phyloP scores from a whole-genome alignment of 805 yeast genomes.

The Starmerella floricola region DNA sequence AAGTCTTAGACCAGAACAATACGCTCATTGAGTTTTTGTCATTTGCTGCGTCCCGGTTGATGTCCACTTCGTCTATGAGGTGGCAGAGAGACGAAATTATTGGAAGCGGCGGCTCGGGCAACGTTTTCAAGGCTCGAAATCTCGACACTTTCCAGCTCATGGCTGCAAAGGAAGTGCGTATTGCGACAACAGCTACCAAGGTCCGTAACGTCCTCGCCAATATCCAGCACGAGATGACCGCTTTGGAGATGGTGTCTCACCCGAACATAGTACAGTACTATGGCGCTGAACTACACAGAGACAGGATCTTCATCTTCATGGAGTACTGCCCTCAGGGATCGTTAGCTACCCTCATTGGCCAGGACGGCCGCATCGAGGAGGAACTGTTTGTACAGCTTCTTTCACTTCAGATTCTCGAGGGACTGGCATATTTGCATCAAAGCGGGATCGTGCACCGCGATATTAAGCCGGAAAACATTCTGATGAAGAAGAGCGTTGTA shows the following conservation, averaged over 20 bases:
- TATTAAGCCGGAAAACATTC: slow-evolving; percentile 86
- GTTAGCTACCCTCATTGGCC: slow-evolving; percentile 55
- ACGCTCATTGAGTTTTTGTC: slow-evolving; percentile 79
- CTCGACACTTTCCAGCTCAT: slow-evolving; percentile 89
- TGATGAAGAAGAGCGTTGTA: slow-evolving; percentile 67
- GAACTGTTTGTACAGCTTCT: slow-evolving; percentile 85
- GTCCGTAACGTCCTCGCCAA: slow-evolving; percentile 74
- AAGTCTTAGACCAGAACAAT: slow-evolving; percentile 77
- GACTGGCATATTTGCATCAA: slow-evolving; percentile 85
- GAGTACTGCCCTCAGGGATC: slow-evolving; percentile 97
- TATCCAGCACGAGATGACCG: slow-evolving; percentile 93
- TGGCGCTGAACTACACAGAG: slow-evolving; percentile 96
- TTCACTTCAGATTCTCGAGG: slow-evolving; percentile 86
- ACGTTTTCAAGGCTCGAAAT: slow-evolving; percentile 82
- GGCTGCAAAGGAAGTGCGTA: slow-evolving; percentile 92
- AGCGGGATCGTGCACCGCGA: slow-evolving; percentile 95
- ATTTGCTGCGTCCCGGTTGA: slow-evolving; percentile 75
- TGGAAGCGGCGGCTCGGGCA: slow-evolving; percentile 94
- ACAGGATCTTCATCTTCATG: slow-evolving; percentile 90
- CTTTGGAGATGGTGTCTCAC: slow-evolving; percentile 84
- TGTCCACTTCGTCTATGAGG: slow-evolving; percentile 50
- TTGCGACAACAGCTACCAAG: slow-evolving; percentile 68
- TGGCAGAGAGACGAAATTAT: slow-evolving; percentile 94
- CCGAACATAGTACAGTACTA: slow-evolving; percentile 93
- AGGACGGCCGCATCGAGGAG: slow-evolving; percentile 90